These are phyloP conservation scores for Scedosporium boydii DNA, from an alignment of 2,329 filamentous ascomycete genomes.

Conservation along the genomic window DNA sequence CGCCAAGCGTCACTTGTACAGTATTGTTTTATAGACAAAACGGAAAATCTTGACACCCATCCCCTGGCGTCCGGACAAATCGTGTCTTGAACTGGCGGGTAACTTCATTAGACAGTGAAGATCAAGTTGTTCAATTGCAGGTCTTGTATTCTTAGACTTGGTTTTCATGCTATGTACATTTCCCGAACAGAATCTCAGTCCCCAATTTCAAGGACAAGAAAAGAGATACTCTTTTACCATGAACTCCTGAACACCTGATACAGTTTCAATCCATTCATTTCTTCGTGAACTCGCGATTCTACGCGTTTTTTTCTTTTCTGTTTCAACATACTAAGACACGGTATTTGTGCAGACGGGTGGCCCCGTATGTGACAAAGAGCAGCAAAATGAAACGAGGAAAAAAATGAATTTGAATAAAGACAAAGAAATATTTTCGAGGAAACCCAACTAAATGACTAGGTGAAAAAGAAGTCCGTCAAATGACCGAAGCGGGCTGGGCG, in stretches of 20 bases:
- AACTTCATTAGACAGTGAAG: not conserved
- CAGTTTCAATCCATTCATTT: not conserved
- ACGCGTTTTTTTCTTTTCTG: not conserved
- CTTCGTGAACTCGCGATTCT: not conserved
- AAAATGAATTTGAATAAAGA: not conserved
- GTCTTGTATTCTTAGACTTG: not conserved
- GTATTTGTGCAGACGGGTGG: conserved; percentile 7
- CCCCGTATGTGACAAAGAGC: not conserved
- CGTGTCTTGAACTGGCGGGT: not conserved
- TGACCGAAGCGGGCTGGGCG: conserved; percentile 35
- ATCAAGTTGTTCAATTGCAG: not conserved
- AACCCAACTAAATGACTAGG: not conserved
- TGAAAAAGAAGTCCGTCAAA: conserved; percentile 15
- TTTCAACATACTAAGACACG: not conserved
- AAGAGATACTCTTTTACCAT: not conserved
- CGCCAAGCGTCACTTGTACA: not conserved
- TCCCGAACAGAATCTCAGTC: not conserved
- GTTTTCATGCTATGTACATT: not conserved
- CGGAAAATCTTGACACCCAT: not conserved
- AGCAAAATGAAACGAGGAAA: not conserved
- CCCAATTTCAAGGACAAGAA: not conserved
- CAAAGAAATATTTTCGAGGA: not conserved
- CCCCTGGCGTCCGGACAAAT: not conserved
- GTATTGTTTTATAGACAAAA: conserved; percentile 4
- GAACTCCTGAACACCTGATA: not conserved